A percentile compares a stretch with the other conserved stretches of the same genome.
These are phyloP conservation scores for Candida takata DNA, from an alignment of 805 yeast genomes.

Conservation along the genomic window DNA sequence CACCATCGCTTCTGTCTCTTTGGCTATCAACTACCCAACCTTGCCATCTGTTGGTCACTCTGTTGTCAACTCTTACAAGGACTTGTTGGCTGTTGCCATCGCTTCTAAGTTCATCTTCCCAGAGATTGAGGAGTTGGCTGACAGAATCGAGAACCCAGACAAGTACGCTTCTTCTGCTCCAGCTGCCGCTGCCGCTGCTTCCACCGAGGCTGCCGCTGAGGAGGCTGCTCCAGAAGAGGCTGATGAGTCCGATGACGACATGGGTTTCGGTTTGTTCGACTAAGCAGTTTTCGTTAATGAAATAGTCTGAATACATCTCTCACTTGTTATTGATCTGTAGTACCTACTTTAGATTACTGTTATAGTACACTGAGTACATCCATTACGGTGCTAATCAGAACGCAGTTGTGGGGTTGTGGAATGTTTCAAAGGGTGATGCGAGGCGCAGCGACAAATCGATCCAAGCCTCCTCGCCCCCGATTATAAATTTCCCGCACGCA, in stretches of 20 bases:
- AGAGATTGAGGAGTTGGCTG: constrained; percentile 98
- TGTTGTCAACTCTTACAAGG: constrained; percentile 98
- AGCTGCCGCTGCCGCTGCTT: constrained; percentile 83
- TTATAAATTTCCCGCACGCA: too few relatives aligned
- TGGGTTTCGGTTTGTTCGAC: constrained; percentile 99
- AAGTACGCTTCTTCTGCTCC: constrained; percentile 99
- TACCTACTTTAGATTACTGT: too few relatives aligned
- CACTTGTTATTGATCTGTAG: too few relatives aligned
- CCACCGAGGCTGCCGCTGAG: constrained; percentile 67
- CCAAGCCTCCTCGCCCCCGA: too few relatives aligned
- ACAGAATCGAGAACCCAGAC: constrained; percentile 99
- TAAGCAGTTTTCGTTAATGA: constrained; percentile 35
- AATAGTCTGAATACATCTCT: neutral
- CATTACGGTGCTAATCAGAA: too few relatives aligned
- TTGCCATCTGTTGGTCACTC: constrained; percentile 99
- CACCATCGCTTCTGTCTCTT: constrained; percentile 92
- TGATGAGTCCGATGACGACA: constrained; percentile 65
- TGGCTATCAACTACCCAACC: constrained; percentile 99
- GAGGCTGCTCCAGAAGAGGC: constrained; percentile 66
- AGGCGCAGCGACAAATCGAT: too few relatives aligned
- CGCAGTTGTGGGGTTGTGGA: too few relatives aligned
- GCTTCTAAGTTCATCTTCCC: constrained; percentile 99
- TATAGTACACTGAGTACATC: too few relatives aligned
- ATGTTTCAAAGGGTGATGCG: too few relatives aligned
- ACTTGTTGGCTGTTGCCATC: constrained; percentile 93